Base-by-base conservation (phyloP, 345 rosid species). In the Geranium rotundifolium region DNA sequence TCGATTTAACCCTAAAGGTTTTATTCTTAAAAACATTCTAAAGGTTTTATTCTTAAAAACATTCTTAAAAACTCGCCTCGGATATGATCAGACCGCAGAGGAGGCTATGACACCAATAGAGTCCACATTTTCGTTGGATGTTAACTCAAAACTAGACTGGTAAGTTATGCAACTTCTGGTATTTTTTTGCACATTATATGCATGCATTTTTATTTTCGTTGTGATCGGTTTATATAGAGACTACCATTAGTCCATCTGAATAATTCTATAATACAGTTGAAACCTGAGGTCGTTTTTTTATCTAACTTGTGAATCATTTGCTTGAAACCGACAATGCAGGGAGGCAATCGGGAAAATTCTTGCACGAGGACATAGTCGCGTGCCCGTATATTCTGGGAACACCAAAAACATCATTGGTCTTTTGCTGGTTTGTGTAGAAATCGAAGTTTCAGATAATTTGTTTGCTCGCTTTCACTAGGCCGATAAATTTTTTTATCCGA, bases 71-170 rank as follows among this genome's bases (percentile, higher is more conserved):
- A 57, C 8, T 17, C 20, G 17, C 20, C 6, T 19, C 20, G 60
- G 30, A 19, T 57, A 58, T 75, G 62, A 66, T 62, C 86, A 92
- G 96, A 92, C 96, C 34, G 98, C 98, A 58, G 89, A 87, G 57
- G 98, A 89, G 76, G 98, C 98, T 57, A 92, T 92, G 98, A 92
- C 98, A 31, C 98, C 98, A 27, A 92, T 92, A 64, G 96, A 89
- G 66, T 89, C 96, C 20, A 92, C 95, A 59, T 92, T 92, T 72
- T 89, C 98, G 41, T 76, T 92, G 63, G 95, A 92, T 73, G 96
- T 89, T 59, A 87, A 92, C 75, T 84, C 98, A 59, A 89, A 92
- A 81, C 71, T 92, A 76, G 98, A 92, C 66, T 89, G 98, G 98
- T 92, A 46, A 46, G 1, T 46, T 12, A 23, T 23, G 27, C 27